Base-by-base conservation (phyloP, 768 basidiomycete species). In the Cubamyces sp. region DNA sequence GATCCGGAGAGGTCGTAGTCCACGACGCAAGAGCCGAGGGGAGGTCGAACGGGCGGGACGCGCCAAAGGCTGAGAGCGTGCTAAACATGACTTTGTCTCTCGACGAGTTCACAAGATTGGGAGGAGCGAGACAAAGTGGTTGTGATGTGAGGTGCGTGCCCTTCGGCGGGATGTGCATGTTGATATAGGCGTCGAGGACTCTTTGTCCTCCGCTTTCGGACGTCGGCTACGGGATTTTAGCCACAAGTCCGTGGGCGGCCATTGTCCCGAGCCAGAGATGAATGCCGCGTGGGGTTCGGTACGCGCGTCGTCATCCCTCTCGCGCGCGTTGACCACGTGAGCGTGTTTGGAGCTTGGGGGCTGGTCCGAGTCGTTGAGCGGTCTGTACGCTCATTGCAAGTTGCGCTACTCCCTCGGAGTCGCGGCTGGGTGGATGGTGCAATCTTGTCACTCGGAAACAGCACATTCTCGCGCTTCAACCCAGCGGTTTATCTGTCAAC, bases 31-130 rank as follows among this genome's bases (percentile, higher is more conserved):
- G 49, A 1, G 58, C 41, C 23, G 43, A 7, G 5, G 41, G 39
- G 34, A 64, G 58, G 37, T 64, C 54, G 40, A 64, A 64, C 3
- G 63, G 58, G 15, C 11, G n/a, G 11, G 48, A 5, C 16, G 41
- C 14, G 12, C 48, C 54, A 23, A 61, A 61, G 16, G 34, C 34
- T 34, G 53, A 48, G 47, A 61, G 19, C 16, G 34, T 23, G 51
- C 51, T 46, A 43, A 60, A 53, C 59, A 60, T 59, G 34, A 34
- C 34, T 34, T 34, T 8, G 47, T 41, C 14, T n/a, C 28, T 3
- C 25, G 28, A 21, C 5, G 8, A 19, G 47, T n/a, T 34, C 23
- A 6, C n/a, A 8, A 9, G 12, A 34, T 2, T 2, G 16, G 18
- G 39, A 6, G 16, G 28, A 9, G 37, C 2, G 8, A 26, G 48